A percentile compares a stretch with the other conserved stretches of the same genome.
Conservation (phyloP, 139 green algal genomes). For the Closterium sp. region DNA sequence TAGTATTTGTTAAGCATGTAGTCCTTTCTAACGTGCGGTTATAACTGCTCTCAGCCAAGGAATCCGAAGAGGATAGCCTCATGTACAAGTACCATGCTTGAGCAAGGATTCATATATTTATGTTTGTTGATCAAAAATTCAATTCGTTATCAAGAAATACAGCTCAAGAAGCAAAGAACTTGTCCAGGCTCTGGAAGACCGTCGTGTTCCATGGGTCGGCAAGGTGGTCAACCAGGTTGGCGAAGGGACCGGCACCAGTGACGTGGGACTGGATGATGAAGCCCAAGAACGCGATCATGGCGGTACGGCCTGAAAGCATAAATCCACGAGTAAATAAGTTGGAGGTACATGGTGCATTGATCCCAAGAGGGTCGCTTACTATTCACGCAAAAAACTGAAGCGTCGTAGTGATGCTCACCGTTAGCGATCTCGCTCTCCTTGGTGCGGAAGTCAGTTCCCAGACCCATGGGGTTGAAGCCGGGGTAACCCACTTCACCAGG, state of each 20-base stretch:
- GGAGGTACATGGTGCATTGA: no score
- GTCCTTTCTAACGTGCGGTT: no score
- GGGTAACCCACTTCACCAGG: constrained; percentile 64
- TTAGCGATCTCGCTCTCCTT: constrained; percentile 71
- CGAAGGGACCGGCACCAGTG: constrained; percentile 58
- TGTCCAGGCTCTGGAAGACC: constrained; percentile 41
- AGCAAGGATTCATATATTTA: no score
- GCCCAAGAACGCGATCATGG: constrained; percentile 54
- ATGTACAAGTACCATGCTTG: no score
- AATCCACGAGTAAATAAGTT: no score
- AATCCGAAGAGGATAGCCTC: no score
- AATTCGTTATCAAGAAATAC: not conserved
- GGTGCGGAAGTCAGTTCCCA: constrained; percentile 33
- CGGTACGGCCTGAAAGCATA: constrained; percentile 48
- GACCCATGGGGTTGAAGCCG: constrained; percentile 67
- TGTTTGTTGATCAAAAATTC: not conserved
- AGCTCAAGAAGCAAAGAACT: constrained; percentile 11
- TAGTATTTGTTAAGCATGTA: no score
- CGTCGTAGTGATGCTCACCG: constrained; percentile 36
- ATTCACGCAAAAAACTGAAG: no score
- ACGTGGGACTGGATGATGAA: constrained; percentile 38
- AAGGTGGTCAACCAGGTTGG: constrained; percentile 53
- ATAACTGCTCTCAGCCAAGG: no score
- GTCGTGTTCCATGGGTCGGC: constrained; percentile 51
- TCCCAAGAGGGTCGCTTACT: no score